Percentiles rank a stretch among this genome's conserved stretches.
phyloP scores from a whole-genome alignment of 2,329 filamentous ascomycete species.

The Arachnomyces sp. region DNA sequence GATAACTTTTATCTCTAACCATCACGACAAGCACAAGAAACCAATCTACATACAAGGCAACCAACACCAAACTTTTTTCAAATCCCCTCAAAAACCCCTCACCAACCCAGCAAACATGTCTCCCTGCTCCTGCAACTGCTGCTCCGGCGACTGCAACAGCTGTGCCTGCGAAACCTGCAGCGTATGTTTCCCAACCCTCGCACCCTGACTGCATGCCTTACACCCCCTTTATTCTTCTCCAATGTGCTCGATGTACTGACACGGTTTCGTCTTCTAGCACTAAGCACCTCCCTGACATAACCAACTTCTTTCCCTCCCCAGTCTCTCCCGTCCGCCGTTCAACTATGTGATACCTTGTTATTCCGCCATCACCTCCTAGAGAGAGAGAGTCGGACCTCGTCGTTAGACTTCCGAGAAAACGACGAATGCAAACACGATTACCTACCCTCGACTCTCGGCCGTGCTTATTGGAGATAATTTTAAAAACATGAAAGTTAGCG shows the following conservation, averaged over 20 bases:
- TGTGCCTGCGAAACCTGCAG: slow-evolving; percentile 33
- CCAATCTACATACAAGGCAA: slow-evolving; percentile 1
- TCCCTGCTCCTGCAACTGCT: slow-evolving; percentile 37
- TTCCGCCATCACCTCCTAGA: too few species aligned
- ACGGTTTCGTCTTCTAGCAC: slow-evolving; percentile 7
- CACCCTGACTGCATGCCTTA: slow-evolving; percentile 1
- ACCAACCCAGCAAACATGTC: slow-evolving; percentile 26
- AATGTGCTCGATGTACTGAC: neutral
- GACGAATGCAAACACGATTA: too few species aligned
- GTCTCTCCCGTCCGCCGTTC: too few species aligned
- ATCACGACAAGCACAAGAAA: slow-evolving; percentile 4
- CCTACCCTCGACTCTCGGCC: too few species aligned
- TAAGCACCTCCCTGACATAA: slow-evolving; percentile 6
- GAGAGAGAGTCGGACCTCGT: too few species aligned
- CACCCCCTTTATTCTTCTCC: neutral
- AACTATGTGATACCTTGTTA: too few species aligned
- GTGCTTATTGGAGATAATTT: too few species aligned
- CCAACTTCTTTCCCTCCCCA: slow-evolving; percentile 1
- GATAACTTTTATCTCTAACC: neutral
- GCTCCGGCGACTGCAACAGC: slow-evolving; percentile 31
- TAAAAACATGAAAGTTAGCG: too few species aligned
- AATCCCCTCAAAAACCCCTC: slow-evolving; percentile 11
- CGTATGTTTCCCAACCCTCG: slow-evolving; percentile 19
- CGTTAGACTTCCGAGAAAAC: too few species aligned
- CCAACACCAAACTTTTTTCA: slow-evolving; percentile 10